Conservation (phyloP, 805 yeast genomes). For the Zygotorulaspora chibaensis region DNA sequence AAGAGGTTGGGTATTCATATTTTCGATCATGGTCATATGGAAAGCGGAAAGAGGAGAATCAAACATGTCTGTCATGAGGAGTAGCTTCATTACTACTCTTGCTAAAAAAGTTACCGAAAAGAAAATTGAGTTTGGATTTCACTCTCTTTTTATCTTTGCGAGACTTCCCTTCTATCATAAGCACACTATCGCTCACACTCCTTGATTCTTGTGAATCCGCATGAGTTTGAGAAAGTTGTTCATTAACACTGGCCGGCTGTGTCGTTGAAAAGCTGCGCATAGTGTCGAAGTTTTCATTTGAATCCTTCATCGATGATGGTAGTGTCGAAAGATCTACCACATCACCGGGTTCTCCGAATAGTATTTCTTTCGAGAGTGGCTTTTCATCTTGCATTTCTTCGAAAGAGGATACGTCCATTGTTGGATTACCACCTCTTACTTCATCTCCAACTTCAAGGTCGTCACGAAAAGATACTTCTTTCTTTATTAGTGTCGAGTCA, state of each 20-base stretch:
- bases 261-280: neutral
- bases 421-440: neutral
- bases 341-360: conserved; percentile 36
- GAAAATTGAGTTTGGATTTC: conserved; percentile 21
- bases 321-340: conserved; percentile 24
- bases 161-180: conserved; percentile 8
- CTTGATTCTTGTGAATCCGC: conserved; percentile 14
- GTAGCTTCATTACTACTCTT: conserved; percentile 8
- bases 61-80: neutral
- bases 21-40: neutral
- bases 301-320: conserved; percentile 5
- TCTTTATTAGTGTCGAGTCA: conserved; percentile 7
- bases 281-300: conserved; percentile 1
- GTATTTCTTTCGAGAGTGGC: conserved; percentile 10
- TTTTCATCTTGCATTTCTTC: neutral
- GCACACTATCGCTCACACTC: conserved; percentile 26
- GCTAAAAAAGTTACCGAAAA: conserved; percentile 17
- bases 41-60: neutral
- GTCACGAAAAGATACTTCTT: conserved; percentile 3
- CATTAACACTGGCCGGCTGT: conserved; percentile 1
- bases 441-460: conserved; percentile 4
- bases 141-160: conserved; percentile 16
- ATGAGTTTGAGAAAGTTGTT: neutral
- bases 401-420: neutral
- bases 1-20: neutral